These are phyloP conservation scores for Samsoniella hepiali DNA, from an alignment of 2,329 filamentous ascomycete species.

Conservation along the genomic window DNA sequence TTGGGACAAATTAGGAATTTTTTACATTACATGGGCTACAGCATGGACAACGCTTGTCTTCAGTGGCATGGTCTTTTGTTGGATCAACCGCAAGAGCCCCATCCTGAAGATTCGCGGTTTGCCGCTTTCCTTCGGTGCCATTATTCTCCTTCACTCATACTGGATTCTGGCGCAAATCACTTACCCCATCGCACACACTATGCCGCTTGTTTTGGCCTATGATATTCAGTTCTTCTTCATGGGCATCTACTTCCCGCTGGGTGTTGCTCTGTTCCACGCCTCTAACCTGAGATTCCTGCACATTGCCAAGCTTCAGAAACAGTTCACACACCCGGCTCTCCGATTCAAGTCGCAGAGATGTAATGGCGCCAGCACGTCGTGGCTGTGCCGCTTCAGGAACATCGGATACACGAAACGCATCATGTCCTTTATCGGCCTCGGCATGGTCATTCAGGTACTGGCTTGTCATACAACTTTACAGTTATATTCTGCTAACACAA, in stretches of 20 bases:
- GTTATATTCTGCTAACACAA: background rate
- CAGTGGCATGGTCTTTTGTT: conserved; percentile 35
- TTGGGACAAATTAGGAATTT: conserved; percentile 30
- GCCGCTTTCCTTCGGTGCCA: conserved; percentile 33
- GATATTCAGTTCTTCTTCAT: conserved; percentile 57
- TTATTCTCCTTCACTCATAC: conserved; percentile 37
- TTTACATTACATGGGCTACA: conserved; percentile 29
- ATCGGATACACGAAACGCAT: conserved; percentile 39
- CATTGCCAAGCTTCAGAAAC: conserved; percentile 47
- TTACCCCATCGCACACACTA: conserved; percentile 39
- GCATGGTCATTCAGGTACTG: conserved; percentile 48
- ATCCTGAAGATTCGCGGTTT: conserved; percentile 40
- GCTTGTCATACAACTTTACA: background rate
- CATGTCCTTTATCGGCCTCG: conserved; percentile 44
- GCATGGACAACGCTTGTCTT: conserved; percentile 31
- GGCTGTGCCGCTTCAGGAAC: conserved; percentile 34
- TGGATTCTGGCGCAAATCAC: conserved; percentile 42
- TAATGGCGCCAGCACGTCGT: conserved; percentile 29
- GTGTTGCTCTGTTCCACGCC: conserved; percentile 57
- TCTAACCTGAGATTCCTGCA: conserved; percentile 52
- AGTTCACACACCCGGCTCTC: conserved; percentile 29
- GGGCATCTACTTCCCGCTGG: conserved; percentile 55
- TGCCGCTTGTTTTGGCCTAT: conserved; percentile 42
- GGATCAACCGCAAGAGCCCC: conserved; percentile 31
- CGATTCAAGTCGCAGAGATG: conserved; percentile 23